Evolutionary conservation across 805 yeast species (phyloP).

Genomic region (Nakazawaea siamensis): DNA sequence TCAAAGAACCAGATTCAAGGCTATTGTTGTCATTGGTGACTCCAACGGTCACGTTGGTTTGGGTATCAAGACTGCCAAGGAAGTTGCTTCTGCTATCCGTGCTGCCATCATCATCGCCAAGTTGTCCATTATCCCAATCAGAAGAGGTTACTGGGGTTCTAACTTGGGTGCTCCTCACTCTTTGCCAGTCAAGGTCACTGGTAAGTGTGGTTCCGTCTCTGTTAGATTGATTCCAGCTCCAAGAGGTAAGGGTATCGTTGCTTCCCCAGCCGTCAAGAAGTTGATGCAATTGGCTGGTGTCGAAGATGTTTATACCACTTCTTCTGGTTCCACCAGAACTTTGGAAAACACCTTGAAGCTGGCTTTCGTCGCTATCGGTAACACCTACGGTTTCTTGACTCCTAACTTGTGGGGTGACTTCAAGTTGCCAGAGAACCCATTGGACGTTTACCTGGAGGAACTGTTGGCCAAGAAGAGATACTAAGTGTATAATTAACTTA

Average conservation of each 20-base stretch:
- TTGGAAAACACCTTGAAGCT: slow-evolving; percentile 99
- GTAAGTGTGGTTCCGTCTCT: slow-evolving; percentile 99
- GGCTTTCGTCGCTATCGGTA: slow-evolving; percentile 98
- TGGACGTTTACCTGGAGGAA: slow-evolving; percentile 89
- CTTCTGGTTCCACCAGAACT: slow-evolving; percentile 99
- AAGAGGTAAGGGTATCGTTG: slow-evolving; percentile 99
- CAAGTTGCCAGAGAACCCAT: slow-evolving; percentile 83
- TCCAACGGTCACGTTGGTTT: slow-evolving; percentile 99
- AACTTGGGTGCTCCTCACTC: slow-evolving; percentile 99
- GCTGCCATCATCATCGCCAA: slow-evolving; percentile 99
- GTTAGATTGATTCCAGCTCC: slow-evolving; percentile 99
- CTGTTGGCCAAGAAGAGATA: slow-evolving; percentile 72
- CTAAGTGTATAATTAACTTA: slow-evolving; percentile 29
- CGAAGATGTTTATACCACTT: slow-evolving; percentile 98
- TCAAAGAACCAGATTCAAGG: slow-evolving; percentile 99
- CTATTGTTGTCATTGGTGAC: slow-evolving; percentile 99
- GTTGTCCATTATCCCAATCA: slow-evolving; percentile 97
- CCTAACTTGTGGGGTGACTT: slow-evolving; percentile 96
- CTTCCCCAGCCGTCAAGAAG: slow-evolving; percentile 99
- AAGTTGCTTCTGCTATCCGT: slow-evolving; percentile 99
- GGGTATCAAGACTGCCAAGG: slow-evolving; percentile 99
- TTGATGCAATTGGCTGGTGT: slow-evolving; percentile 99
- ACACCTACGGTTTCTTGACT: slow-evolving; percentile 99
- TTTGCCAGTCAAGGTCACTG: slow-evolving; percentile 94
- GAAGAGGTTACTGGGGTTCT: slow-evolving; percentile 99